Base-by-base conservation (phyloP, 495 filamentous ascomycete species). In the Pyronema domesticum region DNA sequence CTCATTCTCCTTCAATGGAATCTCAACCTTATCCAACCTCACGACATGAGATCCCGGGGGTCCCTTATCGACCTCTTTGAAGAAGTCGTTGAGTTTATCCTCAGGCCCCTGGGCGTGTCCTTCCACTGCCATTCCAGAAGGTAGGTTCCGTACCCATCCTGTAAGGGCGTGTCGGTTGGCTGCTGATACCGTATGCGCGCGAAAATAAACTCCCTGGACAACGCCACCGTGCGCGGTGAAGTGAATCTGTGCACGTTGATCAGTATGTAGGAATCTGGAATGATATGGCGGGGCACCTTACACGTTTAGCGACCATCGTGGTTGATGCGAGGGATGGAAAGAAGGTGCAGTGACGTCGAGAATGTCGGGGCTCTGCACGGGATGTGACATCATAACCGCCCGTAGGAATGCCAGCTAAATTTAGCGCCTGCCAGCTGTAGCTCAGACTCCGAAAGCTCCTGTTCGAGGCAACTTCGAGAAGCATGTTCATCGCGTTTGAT, bases 91-190 rank as follows among this genome's bases (percentile, higher is more conserved):
- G 3, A 54, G 14, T 8, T 14, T n/a, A 14, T 46, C 42, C 19
- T 54, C 52, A 17, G 37, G 6, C 3, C 52, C 52, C 42, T 54
- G 52, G 14, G 42, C 52, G n/a, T 54, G n/a, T 10, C 52, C 52
- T 19, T 45, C 39, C 3, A 54, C 52, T 8, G 18, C 43, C 11
- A 6, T 53, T 8, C 52, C 52, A 8, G 23, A 34, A 8, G 52
- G 52, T 8, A 54, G 52, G 52, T 54, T 54, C 6, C 30, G 52
- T 7, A 54, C 52, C 39, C 42, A 54, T 36, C 52, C 52, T 14
- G 40, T 54, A 14, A 54, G 18, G 11, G 7, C 9, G 39, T 42
- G 42, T 10, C 19, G 14, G 8, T 18, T 14, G 17, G 52, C 52
- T 17, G 52, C 8, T 2, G 10, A 7, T 9, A 54, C 52, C 6